Base-by-base conservation (phyloP, 495 filamentous ascomycete species). In the Amphirosellinia nigrospora region DNA sequence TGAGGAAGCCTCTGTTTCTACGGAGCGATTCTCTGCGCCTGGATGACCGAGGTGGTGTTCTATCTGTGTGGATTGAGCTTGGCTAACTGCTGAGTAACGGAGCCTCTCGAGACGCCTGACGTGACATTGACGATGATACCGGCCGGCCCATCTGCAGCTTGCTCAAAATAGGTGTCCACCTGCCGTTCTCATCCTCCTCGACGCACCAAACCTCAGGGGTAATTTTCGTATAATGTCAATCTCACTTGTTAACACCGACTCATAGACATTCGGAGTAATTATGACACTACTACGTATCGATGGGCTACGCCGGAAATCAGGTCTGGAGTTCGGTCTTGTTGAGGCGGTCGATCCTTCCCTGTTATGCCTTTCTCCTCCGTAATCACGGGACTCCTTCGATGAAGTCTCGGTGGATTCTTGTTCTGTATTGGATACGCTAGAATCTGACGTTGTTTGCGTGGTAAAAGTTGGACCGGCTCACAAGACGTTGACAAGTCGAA, bases 281-380 rank as follows among this genome's bases (percentile, higher is more conserved):
- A 71, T 13, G 10, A 48, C 2, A 56, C 50, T 66, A 34, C 69
- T 71, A 3, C 69, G 69, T 48, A 53, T 32, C 32, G 69, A 71
- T 4, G 61, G 39, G 34, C 63, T 66, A 13, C 60, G 7, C 62
- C 69, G 23, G 30, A 50, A 5, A 59, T 43, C 16, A 71, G 15
- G 23, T 63, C 63, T 23, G 69, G 69, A 26, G 69, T 71, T 52
- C 32, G 69, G 69, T 52, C 48, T 48, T 48, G 48, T 71, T 34
- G 69, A 71, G 10, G 32, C 50, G 3, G 56, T 38, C 3, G 66
- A 64, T 30, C 50, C 68, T 46, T 39, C 56, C n/a, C 68, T 76
- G 73, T 16, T 71, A 70, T 71, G 32, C 58, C 66, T 28, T 62
- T 63, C 56, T 43, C 38, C 34, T 32, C 48, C 48, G 41, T 69